Evolutionary conservation across 257 asterid genomes (phyloP).

Genomic region (Fraxinus excelsior): DNA sequence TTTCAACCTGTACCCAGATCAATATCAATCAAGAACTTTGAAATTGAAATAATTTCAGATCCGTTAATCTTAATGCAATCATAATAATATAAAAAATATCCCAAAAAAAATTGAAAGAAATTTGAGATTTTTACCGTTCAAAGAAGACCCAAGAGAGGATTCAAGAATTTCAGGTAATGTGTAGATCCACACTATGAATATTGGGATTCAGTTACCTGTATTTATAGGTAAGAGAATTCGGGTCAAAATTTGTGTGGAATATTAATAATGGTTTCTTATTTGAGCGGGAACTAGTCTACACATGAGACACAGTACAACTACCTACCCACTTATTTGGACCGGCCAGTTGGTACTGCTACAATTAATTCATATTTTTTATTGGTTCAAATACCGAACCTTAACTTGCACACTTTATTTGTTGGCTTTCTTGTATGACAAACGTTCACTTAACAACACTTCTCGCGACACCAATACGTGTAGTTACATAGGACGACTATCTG

Average conservation of each 20-base stretch:
- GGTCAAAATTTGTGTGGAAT: background rate
- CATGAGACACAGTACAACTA: background rate
- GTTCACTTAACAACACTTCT: background rate
- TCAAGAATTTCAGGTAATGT: constrained; percentile 28
- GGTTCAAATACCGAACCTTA: constrained; percentile 29
- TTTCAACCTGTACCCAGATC: constrained; percentile 38
- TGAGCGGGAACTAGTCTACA: constrained; percentile 21
- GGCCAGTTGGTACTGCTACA: constrained; percentile 28
- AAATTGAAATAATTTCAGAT: constrained; percentile 18
- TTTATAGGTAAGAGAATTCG: constrained; percentile 45
- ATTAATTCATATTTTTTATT: background rate
- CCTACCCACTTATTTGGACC: constrained; percentile 30
- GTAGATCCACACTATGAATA: constrained; percentile 15
- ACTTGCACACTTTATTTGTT: constrained; percentile 20
- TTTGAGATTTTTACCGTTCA: constrained; percentile 43
- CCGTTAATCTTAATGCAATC: constrained; percentile 15
- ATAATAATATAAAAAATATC: background rate
- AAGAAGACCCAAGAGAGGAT: constrained; percentile 10
- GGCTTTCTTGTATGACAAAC: background rate
- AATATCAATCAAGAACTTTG: constrained; percentile 15
- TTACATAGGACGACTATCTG: no score
- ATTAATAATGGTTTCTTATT: constrained; percentile 4
- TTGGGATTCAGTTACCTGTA: constrained; percentile 16
- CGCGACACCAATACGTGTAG: background rate
- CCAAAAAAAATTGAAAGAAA: constrained; percentile 14